Percentiles rank a stretch among this genome's conserved stretches.
Conservation (phyloP, 169 alveolate species). For the Plasmodium yoelii region DNA sequence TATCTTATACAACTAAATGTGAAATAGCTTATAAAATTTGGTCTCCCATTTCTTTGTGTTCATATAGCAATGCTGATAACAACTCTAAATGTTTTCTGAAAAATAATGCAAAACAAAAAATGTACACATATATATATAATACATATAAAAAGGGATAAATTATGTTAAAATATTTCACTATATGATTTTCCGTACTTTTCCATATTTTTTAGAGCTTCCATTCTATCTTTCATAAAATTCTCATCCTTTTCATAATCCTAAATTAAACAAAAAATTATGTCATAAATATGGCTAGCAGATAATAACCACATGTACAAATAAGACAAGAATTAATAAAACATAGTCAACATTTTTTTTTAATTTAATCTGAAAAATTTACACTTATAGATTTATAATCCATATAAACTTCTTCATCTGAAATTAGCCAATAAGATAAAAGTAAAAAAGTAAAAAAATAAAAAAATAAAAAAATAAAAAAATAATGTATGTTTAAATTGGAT, state of each 20-base stretch:
- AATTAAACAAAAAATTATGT: not conserved
- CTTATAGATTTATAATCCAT: no score
- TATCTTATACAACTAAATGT: no score
- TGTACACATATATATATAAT: not conserved
- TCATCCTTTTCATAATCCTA: slow-evolving; percentile 18
- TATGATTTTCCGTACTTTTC: slow-evolving; percentile 56
- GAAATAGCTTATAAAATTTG: slow-evolving; percentile 4
- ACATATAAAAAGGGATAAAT: not conserved
- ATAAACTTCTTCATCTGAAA: no score
- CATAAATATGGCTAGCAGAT: not conserved
- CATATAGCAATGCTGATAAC: slow-evolving; percentile 28
- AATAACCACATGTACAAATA: no score
- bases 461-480: no score
- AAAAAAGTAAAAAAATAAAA: no score
- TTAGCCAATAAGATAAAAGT: no score
- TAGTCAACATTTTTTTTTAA: no score
- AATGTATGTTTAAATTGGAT: not conserved
- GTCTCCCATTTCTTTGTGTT: slow-evolving; percentile 59
- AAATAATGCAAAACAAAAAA: not conserved
- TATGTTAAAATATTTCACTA: not conserved
- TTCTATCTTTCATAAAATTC: slow-evolving; percentile 30
- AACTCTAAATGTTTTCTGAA: slow-evolving; percentile 49
- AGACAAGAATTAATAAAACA: no score
- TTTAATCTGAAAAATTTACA: no score
- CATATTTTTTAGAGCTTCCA: slow-evolving; percentile 50